A percentile compares a stretch with the other conserved stretches of the same genome.
phyloP scores from a whole-genome alignment of 306 rosid genomes.

The Fragaria ananassa region DNA sequence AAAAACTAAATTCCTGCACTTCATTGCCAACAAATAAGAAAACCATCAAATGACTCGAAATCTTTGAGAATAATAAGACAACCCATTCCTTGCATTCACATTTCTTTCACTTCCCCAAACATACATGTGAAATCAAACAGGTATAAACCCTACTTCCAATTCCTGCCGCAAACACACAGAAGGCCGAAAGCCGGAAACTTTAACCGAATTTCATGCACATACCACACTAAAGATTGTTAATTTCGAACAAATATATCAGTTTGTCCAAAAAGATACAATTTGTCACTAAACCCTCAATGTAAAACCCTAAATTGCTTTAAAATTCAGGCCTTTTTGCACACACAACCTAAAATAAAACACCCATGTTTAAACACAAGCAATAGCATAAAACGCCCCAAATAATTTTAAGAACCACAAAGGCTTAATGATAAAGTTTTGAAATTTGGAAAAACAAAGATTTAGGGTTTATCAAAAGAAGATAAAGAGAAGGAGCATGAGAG shows the following conservation, averaged over 20 bases:
- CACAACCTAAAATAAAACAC: neutral
- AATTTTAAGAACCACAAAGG: neutral
- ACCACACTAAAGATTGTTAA: neutral
- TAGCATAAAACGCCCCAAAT: neutral
- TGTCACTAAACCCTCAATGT: neutral
- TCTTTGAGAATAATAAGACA: neutral
- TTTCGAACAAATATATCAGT: neutral
- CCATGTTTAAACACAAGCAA: neutral
- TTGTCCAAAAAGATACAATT: neutral
- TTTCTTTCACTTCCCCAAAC: neutral
- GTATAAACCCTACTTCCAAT: neutral
- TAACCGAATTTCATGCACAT: neutral
- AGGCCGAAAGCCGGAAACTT: neutral
- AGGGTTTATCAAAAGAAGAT: neutral
- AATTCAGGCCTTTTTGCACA: neutral
- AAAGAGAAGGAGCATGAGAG: neutral
- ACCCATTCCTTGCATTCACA: neutral
- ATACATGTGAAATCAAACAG: neutral
- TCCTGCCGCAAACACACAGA: neutral
- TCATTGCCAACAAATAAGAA: neutral
- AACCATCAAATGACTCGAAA: neutral
- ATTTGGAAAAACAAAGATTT: neutral
- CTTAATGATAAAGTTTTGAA: neutral
- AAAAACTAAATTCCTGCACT: neutral
- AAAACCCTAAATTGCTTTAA: conserved; percentile 1